A percentile compares a stretch with the other conserved stretches of the same genome.
Evolutionary conservation across 2,329 filamentous ascomycete genomes (phyloP).

Genomic region (Mycogone perniciosa): DNA sequence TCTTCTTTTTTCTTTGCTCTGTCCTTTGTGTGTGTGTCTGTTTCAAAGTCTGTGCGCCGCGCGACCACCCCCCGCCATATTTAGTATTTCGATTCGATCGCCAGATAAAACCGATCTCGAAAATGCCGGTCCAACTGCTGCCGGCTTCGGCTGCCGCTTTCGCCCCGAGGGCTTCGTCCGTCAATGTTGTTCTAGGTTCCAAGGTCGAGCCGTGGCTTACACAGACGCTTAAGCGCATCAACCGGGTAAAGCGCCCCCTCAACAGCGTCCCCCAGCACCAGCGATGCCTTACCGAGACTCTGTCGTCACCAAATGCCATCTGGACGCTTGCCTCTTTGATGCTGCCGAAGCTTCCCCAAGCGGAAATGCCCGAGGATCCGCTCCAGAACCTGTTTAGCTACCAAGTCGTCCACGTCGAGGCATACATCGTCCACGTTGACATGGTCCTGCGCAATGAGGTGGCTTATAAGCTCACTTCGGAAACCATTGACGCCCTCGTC

Average conservation of each 20-base stretch:
- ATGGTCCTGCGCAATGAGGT: conserved; percentile 98
- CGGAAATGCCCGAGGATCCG: conserved; percentile 76
- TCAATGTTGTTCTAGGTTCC: conserved; percentile 87
- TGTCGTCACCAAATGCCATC: conserved; percentile 84
- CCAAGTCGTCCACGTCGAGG: conserved; percentile 87
- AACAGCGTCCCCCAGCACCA: conserved; percentile 97
- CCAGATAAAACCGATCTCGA: neutral
- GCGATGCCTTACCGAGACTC: conserved; percentile 87
- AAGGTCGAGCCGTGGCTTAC: conserved; percentile 97
- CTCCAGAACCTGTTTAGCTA: conserved; percentile 88
- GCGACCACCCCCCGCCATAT: neutral
- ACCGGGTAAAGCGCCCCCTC: conserved; percentile 90
- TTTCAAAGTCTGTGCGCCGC: neutral
- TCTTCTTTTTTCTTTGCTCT: conserved; percentile 32
- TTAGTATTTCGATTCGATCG: conserved; percentile 1
- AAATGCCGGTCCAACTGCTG: conserved; percentile 87
- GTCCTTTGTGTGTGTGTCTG: conserved; percentile 1
- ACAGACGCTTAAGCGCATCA: conserved; percentile 92
- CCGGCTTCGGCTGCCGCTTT: conserved; percentile 95
- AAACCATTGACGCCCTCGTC: conserved; percentile 87
- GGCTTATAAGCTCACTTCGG: conserved; percentile 92
- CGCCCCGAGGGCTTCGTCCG: conserved; percentile 79
- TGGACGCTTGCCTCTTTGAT: conserved; percentile 93
- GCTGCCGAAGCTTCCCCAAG: conserved; percentile 81
- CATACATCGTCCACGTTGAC: conserved; percentile 97